phyloP scores from a whole-genome alignment of 441 rosid species.

The Sinapis alba region DNA sequence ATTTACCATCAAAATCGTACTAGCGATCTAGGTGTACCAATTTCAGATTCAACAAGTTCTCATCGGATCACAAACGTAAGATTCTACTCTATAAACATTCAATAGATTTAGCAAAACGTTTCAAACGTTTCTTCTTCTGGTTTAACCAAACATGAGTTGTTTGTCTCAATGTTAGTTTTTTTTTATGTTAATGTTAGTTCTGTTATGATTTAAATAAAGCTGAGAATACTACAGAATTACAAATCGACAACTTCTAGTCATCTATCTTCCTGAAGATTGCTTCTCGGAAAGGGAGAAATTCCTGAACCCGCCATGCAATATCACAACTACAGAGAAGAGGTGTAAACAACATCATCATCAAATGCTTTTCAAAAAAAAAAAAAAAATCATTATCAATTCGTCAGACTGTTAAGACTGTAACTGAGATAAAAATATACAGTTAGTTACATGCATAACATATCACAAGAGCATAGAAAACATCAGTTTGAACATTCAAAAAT shows the following conservation, averaged over 20 bases:
- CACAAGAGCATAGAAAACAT: neutral
- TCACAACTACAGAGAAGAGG: neutral
- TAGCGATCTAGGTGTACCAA: no score
- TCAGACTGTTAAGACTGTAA: neutral
- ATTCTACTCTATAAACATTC: neutral
- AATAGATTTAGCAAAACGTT: neutral
- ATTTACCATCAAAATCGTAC: no score
- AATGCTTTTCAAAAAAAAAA: no score
- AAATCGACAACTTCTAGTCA: neutral
- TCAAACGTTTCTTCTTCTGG: neutral
- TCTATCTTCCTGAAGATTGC: neutral
- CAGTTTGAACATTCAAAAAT: neutral
- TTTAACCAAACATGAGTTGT: neutral
- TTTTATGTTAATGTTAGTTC: no score
- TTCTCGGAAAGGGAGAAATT: neutral
- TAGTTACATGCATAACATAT: neutral
- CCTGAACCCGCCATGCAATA: slow-evolving; percentile 5
- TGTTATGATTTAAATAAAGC: neutral
- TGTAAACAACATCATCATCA: neutral
- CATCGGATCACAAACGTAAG: no score
- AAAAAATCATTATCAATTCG: no score
- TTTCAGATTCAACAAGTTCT: no score
- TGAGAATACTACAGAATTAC: neutral
- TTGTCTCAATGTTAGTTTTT: neutral
- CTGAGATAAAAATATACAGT: neutral